Evolutionary conservation across 2,329 filamentous ascomycete genomes (phyloP).

Genomic region (Colletotrichum eremochloae): DNA sequence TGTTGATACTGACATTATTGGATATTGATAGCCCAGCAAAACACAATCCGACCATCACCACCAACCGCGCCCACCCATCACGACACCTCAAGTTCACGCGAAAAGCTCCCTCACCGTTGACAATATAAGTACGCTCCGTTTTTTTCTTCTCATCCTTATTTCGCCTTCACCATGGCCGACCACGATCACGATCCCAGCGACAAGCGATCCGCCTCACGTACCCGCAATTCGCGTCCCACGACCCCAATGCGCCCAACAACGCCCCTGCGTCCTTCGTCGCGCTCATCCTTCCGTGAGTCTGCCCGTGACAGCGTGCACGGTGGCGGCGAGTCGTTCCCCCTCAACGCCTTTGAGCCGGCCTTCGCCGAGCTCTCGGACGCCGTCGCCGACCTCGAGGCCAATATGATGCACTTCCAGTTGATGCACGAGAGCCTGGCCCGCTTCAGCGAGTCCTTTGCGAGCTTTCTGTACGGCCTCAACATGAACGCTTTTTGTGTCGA

Average conservation of each 20-base stretch:
- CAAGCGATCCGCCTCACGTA: conserved; percentile 70
- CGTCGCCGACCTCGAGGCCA: conserved; percentile 95
- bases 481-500: conserved; percentile 99
- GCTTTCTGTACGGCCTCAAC: conserved; percentile 94
- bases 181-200: conserved; percentile 44
- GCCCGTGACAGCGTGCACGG: conserved; percentile 66
- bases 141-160: no score
- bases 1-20: conserved; percentile 15
- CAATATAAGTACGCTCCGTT: neutral
- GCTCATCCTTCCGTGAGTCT: conserved; percentile 87
- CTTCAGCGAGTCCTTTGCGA: conserved; percentile 96
- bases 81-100: neutral
- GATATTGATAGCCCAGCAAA: neutral
- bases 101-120: neutral
- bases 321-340: conserved; percentile 70
- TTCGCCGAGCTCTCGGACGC: conserved; percentile 95
- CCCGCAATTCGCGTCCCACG: conserved; percentile 81
- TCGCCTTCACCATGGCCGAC: conserved; percentile 42
- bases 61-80: neutral
- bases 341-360: conserved; percentile 87
- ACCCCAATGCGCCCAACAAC: conserved; percentile 94
- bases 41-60: neutral
- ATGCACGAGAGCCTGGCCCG: conserved; percentile 95
- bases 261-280: conserved; percentile 88
- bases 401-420: conserved; percentile 96